Evolutionary conservation across 768 basidiomycete genomes (phyloP), one percentile per base, ranked within the genome.

Genomic region (Phaeotremella skinneri): DNA sequence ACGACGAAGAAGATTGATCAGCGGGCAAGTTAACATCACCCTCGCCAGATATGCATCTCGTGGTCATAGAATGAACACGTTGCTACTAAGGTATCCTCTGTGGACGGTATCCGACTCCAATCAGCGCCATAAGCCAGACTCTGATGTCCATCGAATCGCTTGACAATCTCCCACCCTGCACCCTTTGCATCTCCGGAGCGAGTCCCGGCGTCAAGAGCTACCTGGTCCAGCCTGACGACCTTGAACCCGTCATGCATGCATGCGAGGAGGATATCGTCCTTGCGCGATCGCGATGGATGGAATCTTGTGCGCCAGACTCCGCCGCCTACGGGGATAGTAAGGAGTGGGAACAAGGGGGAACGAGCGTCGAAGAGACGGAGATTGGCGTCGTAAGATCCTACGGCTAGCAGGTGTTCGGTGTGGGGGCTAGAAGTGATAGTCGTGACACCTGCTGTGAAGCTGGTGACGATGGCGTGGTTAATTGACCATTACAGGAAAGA

Each of bases 201-300:
- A n/a, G n/a, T n/a, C n/a, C n/a, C n/a, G n/a, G n/a, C n/a, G n/a
- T n/a, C 31, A 26, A 50, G 6, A 27, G 13, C 31, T 1, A 16
- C 58, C 29, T 57, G 56, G 45, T 62, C 58, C 58, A 89, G 84
- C 1, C 76, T 80, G 47, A 91, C 75, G 4, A 94, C 81, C 72
- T 96, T 96, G 82, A 91, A 93, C 9, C 94, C 93, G 62, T 91
- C 91, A 72, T 94, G 93, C 96, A 98, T 99, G 71, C 89, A 91
- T 0, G 93, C 96, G n/a, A 91, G 85, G 20, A 97, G 82, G 1
- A 98, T 81, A 69, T 93, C 89, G 34, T 82, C 69, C 62, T 81
- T 83, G 45, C 91, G 82, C n/a, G 70, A 65, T 1, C 81, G 63
- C 3, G 82, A 83, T 5, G 93, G 91, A 77, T 98, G 91, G 91